Evolutionary conservation across 2,329 filamentous ascomycete genomes (phyloP), one percentile per base, ranked within the genome.

Genomic region (Domatiomyces catenatus): DNA sequence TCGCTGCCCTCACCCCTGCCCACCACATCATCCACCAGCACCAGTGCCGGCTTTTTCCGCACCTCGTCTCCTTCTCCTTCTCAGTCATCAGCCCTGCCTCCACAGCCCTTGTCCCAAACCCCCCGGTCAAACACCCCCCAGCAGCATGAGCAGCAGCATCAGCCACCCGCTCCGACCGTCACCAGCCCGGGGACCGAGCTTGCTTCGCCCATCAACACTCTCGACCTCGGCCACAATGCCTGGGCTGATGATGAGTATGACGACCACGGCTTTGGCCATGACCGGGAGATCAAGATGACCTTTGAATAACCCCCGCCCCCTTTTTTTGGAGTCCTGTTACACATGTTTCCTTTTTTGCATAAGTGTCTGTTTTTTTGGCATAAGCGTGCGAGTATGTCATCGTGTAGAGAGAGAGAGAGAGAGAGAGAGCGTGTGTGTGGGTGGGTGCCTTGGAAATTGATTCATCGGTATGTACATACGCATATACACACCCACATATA

Each of bases 241-340:
- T 90, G 86, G 86, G 80, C 76, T 2, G 83, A 79, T 52, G 72
- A 79, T 45, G 81, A 86, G 3, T 3, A 24, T 24, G 22, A 24
- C 6, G 22, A 24, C 22, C 22, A 24, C 44, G 77, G 82, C 26
- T 76, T 84, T 48, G 84, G 84, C 68, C 81, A 80, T 17, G 75
- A 77, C 60, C 79, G 80, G 63, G 83, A 87, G 66, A 84, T 90
- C 56, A 75, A 77, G 28, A 84, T 90, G 83, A 87, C 83, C 55
- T 90, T 90, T 77, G 85, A 83, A 66, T 86, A 45, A 26, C 2
- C 19, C n/a, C 19, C n/a, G 8, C 43, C 19, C 3, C n/a, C 6
- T 20, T 26, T 45, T 19, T n/a, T 8, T n/a, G 18, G 42, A 19
- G n/a, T 19, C 42, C n/a, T n/a, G n/a, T n/a, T n/a, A n/a, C n/a